These are phyloP conservation scores for Aspergillus spinulosporus DNA, from an alignment of 2,329 filamentous ascomycete genomes.

Conservation along the genomic window DNA sequence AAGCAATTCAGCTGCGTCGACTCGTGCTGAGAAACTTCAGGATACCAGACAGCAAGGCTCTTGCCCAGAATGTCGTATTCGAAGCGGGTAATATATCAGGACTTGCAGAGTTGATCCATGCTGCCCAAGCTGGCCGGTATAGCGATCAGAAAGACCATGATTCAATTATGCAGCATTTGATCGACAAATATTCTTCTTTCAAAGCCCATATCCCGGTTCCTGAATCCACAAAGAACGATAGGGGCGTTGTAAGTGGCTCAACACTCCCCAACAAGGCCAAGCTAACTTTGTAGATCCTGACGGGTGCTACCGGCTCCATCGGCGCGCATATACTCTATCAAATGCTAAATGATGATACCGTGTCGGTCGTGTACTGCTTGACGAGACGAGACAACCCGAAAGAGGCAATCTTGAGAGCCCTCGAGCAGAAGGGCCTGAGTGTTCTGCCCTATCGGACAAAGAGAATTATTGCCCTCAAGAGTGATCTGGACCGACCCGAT, in stretches of 20 bases:
- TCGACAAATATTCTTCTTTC: constrained; percentile 50
- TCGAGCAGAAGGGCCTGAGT: constrained; percentile 24
- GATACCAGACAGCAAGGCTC: constrained; percentile 29
- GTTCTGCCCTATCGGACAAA: constrained; percentile 25
- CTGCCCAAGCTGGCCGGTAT: constrained; percentile 29
- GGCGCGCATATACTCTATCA: constrained; percentile 44
- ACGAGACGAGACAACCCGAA: constrained; percentile 31
- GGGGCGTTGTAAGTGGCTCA: constrained; percentile 26
- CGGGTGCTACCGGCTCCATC: constrained; percentile 48
- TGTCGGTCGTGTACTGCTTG: constrained; percentile 42
- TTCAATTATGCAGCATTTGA: constrained; percentile 45
- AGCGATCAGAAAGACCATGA: constrained; percentile 22
- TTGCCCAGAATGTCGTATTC: constrained; percentile 46
- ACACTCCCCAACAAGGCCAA: neutral
- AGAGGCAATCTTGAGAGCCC: constrained; percentile 25
- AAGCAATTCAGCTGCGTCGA: constrained; percentile 48
- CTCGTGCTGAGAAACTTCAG: constrained; percentile 44
- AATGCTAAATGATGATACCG: constrained; percentile 38
- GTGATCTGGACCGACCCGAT: constrained; percentile 40
- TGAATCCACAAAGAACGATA: constrained; percentile 13
- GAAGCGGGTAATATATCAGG: constrained; percentile 42
- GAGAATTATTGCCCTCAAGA: constrained; percentile 45
- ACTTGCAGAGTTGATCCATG: constrained; percentile 38
- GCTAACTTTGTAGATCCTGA: constrained; percentile 33
- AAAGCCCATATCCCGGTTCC: constrained; percentile 25